These are phyloP conservation scores for Boletus rubescentipes DNA, from an alignment of 768 basidiomycete species.

Conservation along the genomic window DNA sequence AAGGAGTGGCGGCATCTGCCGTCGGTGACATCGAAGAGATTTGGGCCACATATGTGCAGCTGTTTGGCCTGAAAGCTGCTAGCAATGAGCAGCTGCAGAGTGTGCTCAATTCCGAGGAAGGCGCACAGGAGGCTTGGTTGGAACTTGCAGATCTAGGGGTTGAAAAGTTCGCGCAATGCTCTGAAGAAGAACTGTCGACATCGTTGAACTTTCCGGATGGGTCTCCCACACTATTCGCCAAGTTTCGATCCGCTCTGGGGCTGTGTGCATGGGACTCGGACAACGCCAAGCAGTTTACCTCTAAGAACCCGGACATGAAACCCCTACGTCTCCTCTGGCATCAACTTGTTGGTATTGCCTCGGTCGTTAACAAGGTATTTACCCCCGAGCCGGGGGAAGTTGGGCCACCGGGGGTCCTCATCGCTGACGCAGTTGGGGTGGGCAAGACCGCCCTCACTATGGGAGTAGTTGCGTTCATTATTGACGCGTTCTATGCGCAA, in stretches of 20 bases:
- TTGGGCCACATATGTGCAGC: slow-evolving; percentile 2
- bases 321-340: slow-evolving; percentile 8
- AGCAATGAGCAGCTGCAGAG: neutral
- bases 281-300: neutral
- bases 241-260: neutral
- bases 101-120: neutral
- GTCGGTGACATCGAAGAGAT: slow-evolving; percentile 7
- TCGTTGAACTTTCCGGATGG: neutral
- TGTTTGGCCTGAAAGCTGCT: neutral
- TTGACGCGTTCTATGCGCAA: slow-evolving; percentile 3
- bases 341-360: slow-evolving; percentile 6
- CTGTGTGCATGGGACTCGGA: slow-evolving; percentile 2
- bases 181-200: neutral
- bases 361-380: slow-evolving; percentile 1
- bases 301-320: slow-evolving; percentile 2
- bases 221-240: neutral
- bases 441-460: slow-evolving; percentile 8
- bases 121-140: neutral
- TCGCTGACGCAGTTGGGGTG: slow-evolving; percentile 6
- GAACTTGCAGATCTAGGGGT: slow-evolving; percentile 1
- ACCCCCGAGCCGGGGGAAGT: neutral
- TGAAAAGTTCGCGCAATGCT: neutral
- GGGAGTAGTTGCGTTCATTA: slow-evolving; percentile 3
- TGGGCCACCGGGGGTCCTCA: neutral
- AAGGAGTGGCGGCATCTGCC: neutral